Percentiles rank a stretch among this genome's conserved stretches.
Evolutionary conservation across 495 filamentous ascomycete genomes (phyloP).

Genomic region (Parathielavia hyrcaniae): DNA sequence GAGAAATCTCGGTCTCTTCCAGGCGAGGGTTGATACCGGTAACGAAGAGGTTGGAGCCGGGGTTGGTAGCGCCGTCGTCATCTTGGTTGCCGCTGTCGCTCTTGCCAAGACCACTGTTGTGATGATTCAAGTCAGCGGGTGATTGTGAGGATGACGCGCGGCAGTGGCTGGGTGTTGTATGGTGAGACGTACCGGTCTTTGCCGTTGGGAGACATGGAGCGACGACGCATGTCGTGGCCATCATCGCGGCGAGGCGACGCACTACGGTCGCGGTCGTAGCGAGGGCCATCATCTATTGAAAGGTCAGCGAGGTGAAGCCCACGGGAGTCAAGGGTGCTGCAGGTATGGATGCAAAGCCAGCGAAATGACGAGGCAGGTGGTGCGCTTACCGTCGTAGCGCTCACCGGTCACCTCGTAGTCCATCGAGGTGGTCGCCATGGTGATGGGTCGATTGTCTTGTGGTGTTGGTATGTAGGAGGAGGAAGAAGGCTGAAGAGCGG

Average conservation of each 20-base stretch:
- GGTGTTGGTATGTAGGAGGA: neutral
- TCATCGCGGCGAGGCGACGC: slow-evolving; percentile 81
- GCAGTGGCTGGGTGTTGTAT: neutral
- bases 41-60: slow-evolving; percentile 97
- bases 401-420: slow-evolving; percentile 81
- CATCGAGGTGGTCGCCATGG: slow-evolving; percentile 56
- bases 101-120: slow-evolving; percentile 26
- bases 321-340: neutral
- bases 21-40: slow-evolving; percentile 96
- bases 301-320: slow-evolving; percentile 15
- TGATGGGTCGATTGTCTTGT: slow-evolving; percentile 12
- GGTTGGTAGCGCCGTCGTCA: slow-evolving; percentile 76
- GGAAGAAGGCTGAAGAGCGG: neutral
- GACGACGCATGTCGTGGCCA: slow-evolving; percentile 62
- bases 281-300: slow-evolving; percentile 60
- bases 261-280: slow-evolving; percentile 76
- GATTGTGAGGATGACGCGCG: neutral
- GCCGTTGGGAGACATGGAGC: slow-evolving; percentile 68
- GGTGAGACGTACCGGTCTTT: slow-evolving; percentile 59
- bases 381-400: slow-evolving; percentile 72
- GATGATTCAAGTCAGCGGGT: slow-evolving; percentile 6
- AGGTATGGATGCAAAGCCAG: neutral
- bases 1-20: slow-evolving; percentile 81
- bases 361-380: neutral
- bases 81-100: slow-evolving; percentile 47